Conservation (phyloP, 495 filamentous ascomycete species). For the Penicillium canescens region DNA sequence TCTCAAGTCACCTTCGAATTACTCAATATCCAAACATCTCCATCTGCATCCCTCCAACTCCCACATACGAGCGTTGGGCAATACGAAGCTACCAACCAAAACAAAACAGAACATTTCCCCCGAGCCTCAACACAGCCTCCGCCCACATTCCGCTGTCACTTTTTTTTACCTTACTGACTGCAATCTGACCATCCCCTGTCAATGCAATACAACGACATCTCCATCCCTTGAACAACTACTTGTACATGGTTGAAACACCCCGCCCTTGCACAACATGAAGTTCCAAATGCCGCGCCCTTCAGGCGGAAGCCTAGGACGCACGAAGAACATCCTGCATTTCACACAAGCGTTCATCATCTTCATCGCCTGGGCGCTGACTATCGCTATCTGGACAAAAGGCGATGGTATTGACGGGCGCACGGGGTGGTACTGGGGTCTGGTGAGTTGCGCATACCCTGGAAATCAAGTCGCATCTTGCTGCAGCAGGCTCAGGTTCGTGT, state of each 20-base stretch:
- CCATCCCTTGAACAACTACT: background rate
- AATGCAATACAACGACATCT: too few relatives aligned
- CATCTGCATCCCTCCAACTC: too few relatives aligned
- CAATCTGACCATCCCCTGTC: too few relatives aligned
- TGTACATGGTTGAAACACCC: slow-evolving; percentile 18
- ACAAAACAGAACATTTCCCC: background rate
- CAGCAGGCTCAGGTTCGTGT: too few relatives aligned
- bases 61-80: too few relatives aligned
- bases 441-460: slow-evolving; percentile 41
- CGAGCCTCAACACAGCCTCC: background rate
- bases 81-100: background rate
- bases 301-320: slow-evolving; percentile 40
- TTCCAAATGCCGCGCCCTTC: slow-evolving; percentile 32
- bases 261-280: slow-evolving; percentile 34
- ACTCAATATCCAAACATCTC: too few relatives aligned
- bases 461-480: too few relatives aligned
- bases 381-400: slow-evolving; percentile 68
- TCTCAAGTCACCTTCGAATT: too few relatives aligned
- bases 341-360: slow-evolving; percentile 67
- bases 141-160: slow-evolving; percentile 6
- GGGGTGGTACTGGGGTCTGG: slow-evolving; percentile 76
- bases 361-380: slow-evolving; percentile 69
- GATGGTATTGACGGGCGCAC: slow-evolving; percentile 66
- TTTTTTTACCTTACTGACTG: background rate
- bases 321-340: slow-evolving; percentile 51